Evolutionary conservation across 176 grass and related monocot species (phyloP), one percentile per base, ranked within the genome.

Genomic region (Aegilops sharonensis): DNA sequence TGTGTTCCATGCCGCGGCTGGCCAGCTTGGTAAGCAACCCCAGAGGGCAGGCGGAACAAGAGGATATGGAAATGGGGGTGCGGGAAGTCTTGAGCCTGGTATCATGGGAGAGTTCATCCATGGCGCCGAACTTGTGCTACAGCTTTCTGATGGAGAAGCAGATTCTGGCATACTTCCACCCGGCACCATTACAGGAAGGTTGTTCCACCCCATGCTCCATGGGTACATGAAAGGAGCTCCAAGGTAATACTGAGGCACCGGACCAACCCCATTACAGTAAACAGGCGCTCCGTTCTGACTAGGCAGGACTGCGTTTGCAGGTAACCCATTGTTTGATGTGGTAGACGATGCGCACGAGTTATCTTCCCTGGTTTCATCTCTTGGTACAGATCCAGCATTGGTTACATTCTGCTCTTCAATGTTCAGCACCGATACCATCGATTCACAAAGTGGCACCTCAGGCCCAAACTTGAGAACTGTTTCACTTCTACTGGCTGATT

Each of bases 371-470:
- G 62, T 90, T 80, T 93, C 91, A 57, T 31, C 39, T 54, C 24
- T 36, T 67, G 85, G 48, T 56, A 11, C 23, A 20, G 60, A 72
- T 64, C 36, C 78, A 62, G 75, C 62, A 43, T 89, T 89, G 72
- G 77, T 73, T 34, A 82, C 37, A 21, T 84, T 79, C 84, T 91
- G 91, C 68, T 95, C 96, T 61, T 75, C 84, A 42, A 98, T 92
- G 84, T 86, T 98, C 84, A 98, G 80, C 40, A 50, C 88, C 34
- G 96, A 92, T 27, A 78, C 86, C 91, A 98, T 98, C 9, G 96
- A 94, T 64, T 95, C 96, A 56, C 96, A 94, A 75, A 98, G 90
- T 48, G 93, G 93, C 25, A 89, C 86, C 75, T 95, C 93, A 66
- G 87, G 87, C 31, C 93, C 93, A 93, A 94, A 94, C 88, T 95